phyloP scores from a whole-genome alignment of 129 eudicot genomes.

The Saussurea involucrata region DNA sequence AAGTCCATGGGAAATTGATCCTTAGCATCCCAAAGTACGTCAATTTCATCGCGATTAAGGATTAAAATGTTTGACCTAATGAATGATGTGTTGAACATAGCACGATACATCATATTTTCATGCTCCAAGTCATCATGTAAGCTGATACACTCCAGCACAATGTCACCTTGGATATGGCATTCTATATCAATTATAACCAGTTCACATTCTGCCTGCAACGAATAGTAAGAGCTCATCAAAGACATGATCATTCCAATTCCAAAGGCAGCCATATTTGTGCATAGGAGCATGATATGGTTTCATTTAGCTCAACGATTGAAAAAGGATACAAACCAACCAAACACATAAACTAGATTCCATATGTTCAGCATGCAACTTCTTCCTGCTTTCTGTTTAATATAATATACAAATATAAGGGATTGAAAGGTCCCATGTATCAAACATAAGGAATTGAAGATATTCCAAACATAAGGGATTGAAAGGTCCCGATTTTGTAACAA shows the following conservation, averaged over 20 bases:
- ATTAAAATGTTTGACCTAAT: conserved; percentile 78
- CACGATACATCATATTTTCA: conserved; percentile 67
- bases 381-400: neutral
- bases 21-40: conserved; percentile 58
- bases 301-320: neutral
- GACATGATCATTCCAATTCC: neutral
- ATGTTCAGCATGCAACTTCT: neutral
- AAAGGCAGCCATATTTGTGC: neutral
- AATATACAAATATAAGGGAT: too few species aligned
- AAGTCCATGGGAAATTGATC: conserved; percentile 62
- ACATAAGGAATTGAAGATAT: too few species aligned
- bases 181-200: conserved; percentile 66
- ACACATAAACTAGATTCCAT: neutral
- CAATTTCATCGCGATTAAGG: conserved; percentile 75
- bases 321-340: neutral
- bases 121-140: conserved; percentile 51
- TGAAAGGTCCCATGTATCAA: too few species aligned
- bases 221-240: conserved; percentile 3
- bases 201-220: conserved; percentile 74
- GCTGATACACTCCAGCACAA: conserved; percentile 79
- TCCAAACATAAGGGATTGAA: too few species aligned
- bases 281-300: neutral
- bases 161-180: conserved; percentile 87
- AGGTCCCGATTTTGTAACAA: too few species aligned
- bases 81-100: conserved; percentile 88